Percentiles rank a stretch among this genome's conserved stretches.
Evolutionary conservation across 2,329 filamentous ascomycete species (phyloP).

Genomic region (Aspergillus sergii): DNA sequence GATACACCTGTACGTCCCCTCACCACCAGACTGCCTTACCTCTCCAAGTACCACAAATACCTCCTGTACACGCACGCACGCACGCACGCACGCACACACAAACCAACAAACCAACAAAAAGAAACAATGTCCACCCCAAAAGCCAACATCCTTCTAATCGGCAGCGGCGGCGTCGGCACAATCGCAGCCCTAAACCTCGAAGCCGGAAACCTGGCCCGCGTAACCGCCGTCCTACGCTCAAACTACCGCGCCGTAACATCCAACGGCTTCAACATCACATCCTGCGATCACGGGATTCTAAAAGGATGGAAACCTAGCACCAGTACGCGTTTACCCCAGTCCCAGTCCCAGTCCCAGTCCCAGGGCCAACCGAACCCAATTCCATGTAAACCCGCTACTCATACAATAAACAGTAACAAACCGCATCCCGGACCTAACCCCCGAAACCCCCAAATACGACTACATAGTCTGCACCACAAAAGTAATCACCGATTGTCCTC

Average conservation of each 20-base stretch:
- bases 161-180: slow-evolving; percentile 59
- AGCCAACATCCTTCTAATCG: slow-evolving; percentile 52
- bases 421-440: slow-evolving; percentile 44
- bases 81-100: neutral
- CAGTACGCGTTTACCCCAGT: too few species aligned
- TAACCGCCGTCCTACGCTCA: slow-evolving; percentile 59
- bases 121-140: neutral
- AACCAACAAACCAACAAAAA: neutral
- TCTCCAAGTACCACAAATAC: too few species aligned
- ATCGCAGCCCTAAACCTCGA: slow-evolving; percentile 60
- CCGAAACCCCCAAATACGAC: slow-evolving; percentile 46
- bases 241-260: slow-evolving; percentile 54
- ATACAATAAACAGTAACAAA: slow-evolving; percentile 4
- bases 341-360: too few species aligned
- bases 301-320: slow-evolving; percentile 51
- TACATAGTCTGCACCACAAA: slow-evolving; percentile 64
- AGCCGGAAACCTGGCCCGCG: slow-evolving; percentile 51
- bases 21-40: too few species aligned
- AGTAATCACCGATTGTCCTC: slow-evolving; percentile 58
- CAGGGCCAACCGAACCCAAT: too few species aligned
- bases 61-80: neutral
- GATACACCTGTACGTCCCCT: neutral
- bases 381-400: too few species aligned
- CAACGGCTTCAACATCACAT: slow-evolving; percentile 58
- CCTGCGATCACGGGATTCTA: slow-evolving; percentile 57